phyloP scores from a whole-genome alignment of 2,329 filamentous ascomycete species.

The Triangularia setosa region DNA sequence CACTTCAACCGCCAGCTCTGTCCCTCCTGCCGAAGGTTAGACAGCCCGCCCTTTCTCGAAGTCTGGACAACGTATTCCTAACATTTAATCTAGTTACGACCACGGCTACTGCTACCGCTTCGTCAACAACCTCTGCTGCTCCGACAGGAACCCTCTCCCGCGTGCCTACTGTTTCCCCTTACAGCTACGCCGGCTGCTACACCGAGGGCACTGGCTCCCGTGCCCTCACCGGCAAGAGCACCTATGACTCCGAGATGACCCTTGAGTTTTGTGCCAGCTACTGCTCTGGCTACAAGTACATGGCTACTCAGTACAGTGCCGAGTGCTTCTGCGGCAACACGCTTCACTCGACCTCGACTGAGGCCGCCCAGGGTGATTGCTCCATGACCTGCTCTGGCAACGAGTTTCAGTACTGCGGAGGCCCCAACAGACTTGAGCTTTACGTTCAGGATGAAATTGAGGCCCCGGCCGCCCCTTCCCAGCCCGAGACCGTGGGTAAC shows the following conservation, averaged over 20 bases:
- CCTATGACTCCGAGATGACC: slow-evolving; percentile 44
- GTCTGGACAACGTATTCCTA: not conserved
- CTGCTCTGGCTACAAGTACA: slow-evolving; percentile 44
- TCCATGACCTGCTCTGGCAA: slow-evolving; percentile 36
- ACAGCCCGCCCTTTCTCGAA: not conserved
- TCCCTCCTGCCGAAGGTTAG: slow-evolving; percentile 15
- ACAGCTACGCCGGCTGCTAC: slow-evolving; percentile 44
- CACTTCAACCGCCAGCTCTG: slow-evolving; percentile 5
- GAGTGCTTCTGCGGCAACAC: slow-evolving; percentile 50
- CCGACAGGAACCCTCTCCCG: slow-evolving; percentile 33
- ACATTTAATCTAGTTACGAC: not conserved
- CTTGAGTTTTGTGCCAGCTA: slow-evolving; percentile 43
- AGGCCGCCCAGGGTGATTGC: slow-evolving; percentile 32
- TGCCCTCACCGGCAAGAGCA: slow-evolving; percentile 38
- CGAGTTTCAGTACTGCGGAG: slow-evolving; percentile 35
- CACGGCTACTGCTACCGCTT: slow-evolving; percentile 17
- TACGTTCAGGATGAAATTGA: slow-evolving; percentile 19
- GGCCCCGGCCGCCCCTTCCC: slow-evolving; percentile 27
- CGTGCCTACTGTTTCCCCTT: slow-evolving; percentile 39
- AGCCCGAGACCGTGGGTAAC: slow-evolving; percentile 26
- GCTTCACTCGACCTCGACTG: slow-evolving; percentile 30
- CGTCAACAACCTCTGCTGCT: slow-evolving; percentile 21
- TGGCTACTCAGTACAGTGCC: slow-evolving; percentile 47
- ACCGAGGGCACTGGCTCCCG: slow-evolving; percentile 41
- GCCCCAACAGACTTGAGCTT: slow-evolving; percentile 31